phyloP scores from a whole-genome alignment of 1,284 basidiomycete genomes.

The Trametes versicolor region DNA sequence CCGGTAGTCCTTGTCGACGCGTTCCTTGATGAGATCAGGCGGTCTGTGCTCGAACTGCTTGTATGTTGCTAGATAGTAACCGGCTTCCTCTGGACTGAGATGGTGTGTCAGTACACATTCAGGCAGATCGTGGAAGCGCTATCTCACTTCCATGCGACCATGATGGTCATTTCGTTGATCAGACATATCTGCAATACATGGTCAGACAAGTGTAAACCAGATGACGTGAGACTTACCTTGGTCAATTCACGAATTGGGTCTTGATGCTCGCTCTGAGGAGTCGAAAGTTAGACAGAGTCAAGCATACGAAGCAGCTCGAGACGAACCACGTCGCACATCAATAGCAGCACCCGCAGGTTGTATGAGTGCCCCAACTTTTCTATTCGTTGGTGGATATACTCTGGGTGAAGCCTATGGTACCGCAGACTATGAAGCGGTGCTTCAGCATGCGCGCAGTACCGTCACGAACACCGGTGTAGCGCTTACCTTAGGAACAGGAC shows the following conservation, averaged over 20 bases:
- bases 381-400: conserved; percentile 94
- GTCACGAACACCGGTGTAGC: background rate
- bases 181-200: conserved; percentile 69
- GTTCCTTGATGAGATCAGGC: conserved; percentile 94
- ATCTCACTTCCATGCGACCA: conserved; percentile 91
- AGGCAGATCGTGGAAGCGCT: conserved; percentile 29
- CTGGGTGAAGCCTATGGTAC: conserved; percentile 97
- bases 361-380: conserved; percentile 86
- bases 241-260: conserved; percentile 93
- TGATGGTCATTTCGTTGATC: conserved; percentile 92
- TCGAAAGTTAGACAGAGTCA: background rate
- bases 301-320: background rate
- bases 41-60: conserved; percentile 96
- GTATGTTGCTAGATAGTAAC: conserved; percentile 89
- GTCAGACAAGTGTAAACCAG: too few species aligned
- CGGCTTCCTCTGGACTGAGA: conserved; percentile 92
- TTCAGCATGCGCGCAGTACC: background rate
- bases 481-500: conserved; percentile 88
- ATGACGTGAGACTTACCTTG: conserved; percentile 57
- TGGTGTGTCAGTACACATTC: background rate
- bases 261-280: conserved; percentile 84
- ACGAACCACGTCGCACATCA: conserved; percentile 93
- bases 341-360: conserved; percentile 87
- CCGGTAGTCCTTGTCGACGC: conserved; percentile 88
- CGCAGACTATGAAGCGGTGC: conserved; percentile 69